Conservation (phyloP, 805 yeast species). For the Ogataea methylovora region DNA sequence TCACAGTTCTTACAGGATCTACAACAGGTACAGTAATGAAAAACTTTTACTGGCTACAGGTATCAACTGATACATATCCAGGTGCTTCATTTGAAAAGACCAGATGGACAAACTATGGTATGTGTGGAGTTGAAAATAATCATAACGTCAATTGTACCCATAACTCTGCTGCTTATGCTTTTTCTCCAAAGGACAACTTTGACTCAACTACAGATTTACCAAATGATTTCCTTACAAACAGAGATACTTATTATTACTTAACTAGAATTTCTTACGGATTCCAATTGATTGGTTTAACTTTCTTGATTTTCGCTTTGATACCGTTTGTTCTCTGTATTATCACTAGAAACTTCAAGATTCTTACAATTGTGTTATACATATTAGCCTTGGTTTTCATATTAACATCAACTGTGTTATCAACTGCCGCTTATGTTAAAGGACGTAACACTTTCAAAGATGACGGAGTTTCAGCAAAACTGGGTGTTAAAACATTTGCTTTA, state of each 20-base stretch:
- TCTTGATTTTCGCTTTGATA: constrained; percentile 41
- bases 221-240: constrained; percentile 35
- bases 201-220: constrained; percentile 43
- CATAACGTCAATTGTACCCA: constrained; percentile 40
- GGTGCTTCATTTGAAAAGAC: constrained; percentile 37
- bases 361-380: constrained; percentile 10
- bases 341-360: not conserved
- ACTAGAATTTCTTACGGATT: constrained; percentile 66
- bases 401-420: constrained; percentile 39
- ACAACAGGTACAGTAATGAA: constrained; percentile 40
- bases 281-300: constrained; percentile 48
- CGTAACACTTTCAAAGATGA: constrained; percentile 36
- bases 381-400: constrained; percentile 37
- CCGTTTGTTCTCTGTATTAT: constrained; percentile 19
- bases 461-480: constrained; percentile 36
- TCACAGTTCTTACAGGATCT: constrained; percentile 62
- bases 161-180: constrained; percentile 69
- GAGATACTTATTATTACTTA: constrained; percentile 53
- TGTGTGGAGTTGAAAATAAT: constrained; percentile 23
- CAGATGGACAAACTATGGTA: constrained; percentile 81
- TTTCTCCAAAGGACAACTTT: constrained; percentile 77
- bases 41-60: constrained; percentile 73
- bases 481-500: constrained; percentile 47
- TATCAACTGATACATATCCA: constrained; percentile 53
- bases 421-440: constrained; percentile 51